Conservation (phyloP, 2,329 filamentous ascomycete species). For the Claviceps lovelessii region DNA sequence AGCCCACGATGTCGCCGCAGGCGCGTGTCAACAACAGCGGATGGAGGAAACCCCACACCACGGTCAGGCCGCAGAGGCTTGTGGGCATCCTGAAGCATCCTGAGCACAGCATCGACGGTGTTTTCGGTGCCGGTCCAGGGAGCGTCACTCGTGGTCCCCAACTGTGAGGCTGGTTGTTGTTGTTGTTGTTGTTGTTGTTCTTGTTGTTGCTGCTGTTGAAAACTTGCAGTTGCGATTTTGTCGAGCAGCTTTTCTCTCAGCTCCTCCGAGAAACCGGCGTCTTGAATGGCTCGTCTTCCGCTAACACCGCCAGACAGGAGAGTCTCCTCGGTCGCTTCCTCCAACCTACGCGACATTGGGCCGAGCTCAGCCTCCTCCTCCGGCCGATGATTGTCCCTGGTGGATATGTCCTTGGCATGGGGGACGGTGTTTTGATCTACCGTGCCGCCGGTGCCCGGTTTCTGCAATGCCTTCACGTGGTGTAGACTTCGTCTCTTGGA, state of each 20-base stretch:
- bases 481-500: not conserved
- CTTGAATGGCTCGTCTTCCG: slow-evolving; percentile 44
- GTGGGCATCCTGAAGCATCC: slow-evolving; percentile 71
- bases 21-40: slow-evolving; percentile 37
- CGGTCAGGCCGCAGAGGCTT: slow-evolving; percentile 47
- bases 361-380: slow-evolving; percentile 17
- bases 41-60: slow-evolving; percentile 31
- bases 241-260: slow-evolving; percentile 43
- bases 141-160: slow-evolving; percentile 24
- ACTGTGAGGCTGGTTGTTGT: slow-evolving; percentile 18
- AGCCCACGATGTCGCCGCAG: slow-evolving; percentile 26
- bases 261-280: slow-evolving; percentile 50
- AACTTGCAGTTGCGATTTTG: slow-evolving; percentile 41
- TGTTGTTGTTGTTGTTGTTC: slow-evolving; percentile 25
- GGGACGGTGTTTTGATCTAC: not conserved
- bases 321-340: slow-evolving; percentile 49
- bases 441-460: not conserved
- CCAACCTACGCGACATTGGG: slow-evolving; percentile 41
- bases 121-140: slow-evolving; percentile 71
- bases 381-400: not conserved
- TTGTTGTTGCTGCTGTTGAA: slow-evolving; percentile 29
- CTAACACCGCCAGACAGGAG: slow-evolving; percentile 43
- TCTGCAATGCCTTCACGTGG: not conserved
- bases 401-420: not conserved
- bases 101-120: slow-evolving; percentile 59